Evolutionary conservation across 495 filamentous ascomycete genomes (phyloP).

Genomic region (Hypoxylon subgilvum): DNA sequence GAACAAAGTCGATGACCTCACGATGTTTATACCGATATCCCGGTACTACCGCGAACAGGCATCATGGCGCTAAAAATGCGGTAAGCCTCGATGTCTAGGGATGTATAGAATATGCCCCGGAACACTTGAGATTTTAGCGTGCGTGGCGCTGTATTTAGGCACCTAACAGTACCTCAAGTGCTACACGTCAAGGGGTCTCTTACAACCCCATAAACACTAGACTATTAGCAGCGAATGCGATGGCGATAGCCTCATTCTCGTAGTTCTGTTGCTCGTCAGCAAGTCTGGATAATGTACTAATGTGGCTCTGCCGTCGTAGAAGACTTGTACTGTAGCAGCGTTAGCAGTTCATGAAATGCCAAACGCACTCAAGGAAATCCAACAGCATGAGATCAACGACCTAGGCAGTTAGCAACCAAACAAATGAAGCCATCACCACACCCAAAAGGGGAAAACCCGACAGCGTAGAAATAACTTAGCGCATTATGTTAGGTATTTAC

Average conservation of each 20-base stretch:
- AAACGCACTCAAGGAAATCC: background rate
- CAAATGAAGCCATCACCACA: conserved; percentile 20
- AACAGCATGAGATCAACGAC: background rate
- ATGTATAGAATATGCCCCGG: background rate
- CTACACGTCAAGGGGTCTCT: too few relatives aligned
- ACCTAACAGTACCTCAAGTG: too few relatives aligned
- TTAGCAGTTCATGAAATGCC: too few relatives aligned
- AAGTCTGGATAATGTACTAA: too few relatives aligned
- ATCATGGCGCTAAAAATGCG: background rate
- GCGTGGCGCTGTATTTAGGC: background rate
- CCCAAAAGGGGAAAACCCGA: conserved; percentile 14
- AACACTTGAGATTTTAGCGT: background rate
- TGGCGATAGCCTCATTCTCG: too few relatives aligned
- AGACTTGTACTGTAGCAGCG: too few relatives aligned
- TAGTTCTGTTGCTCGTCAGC: too few relatives aligned
- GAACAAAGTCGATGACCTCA: conserved; percentile 40
- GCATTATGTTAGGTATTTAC: conserved; percentile 40
- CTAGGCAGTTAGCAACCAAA: conserved; percentile 25
- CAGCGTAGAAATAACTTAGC: conserved; percentile 18
- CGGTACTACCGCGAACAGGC: background rate
- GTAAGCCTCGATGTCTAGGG: too few relatives aligned
- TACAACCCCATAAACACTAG: too few relatives aligned
- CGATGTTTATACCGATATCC: background rate
- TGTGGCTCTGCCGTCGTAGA: too few relatives aligned
- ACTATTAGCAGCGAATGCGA: too few relatives aligned